Evolutionary conservation across 768 basidiomycete genomes (phyloP).

Genomic region (Kwoniella newhampshirensis): DNA sequence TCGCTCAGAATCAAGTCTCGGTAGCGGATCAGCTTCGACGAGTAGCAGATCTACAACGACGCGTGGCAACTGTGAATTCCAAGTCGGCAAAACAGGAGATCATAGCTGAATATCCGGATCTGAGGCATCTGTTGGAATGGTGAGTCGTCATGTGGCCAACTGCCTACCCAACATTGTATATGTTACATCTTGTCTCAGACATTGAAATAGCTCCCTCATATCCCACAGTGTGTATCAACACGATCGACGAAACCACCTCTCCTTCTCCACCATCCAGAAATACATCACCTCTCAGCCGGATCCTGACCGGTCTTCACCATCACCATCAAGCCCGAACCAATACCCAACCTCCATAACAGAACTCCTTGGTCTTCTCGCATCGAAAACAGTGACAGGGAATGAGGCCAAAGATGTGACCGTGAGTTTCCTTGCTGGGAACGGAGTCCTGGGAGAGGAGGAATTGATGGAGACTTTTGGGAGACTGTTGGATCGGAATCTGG

Average conservation of each 20-base stretch:
- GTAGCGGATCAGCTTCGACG: conserved; percentile 30
- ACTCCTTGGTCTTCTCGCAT: conserved; percentile 27
- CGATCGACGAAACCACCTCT: conserved; percentile 31
- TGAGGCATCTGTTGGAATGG: conserved; percentile 41
- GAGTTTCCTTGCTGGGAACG: conserved; percentile 25
- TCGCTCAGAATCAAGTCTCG: neutral
- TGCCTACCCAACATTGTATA: too few relatives aligned
- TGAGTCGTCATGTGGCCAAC: conserved; percentile 28
- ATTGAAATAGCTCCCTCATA: neutral
- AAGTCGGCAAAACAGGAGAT: conserved; percentile 36
- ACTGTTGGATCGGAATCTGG: conserved; percentile 47
- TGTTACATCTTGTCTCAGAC: too few relatives aligned
- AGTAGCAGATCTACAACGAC: conserved; percentile 28
- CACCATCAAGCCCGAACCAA: neutral
- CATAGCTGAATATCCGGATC: conserved; percentile 42
- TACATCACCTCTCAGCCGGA: conserved; percentile 7
- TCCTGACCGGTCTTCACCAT: neutral
- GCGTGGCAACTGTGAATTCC: conserved; percentile 36
- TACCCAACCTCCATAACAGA: neutral
- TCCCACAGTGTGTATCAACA: conserved; percentile 38
- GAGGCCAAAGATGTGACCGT: conserved; percentile 21
- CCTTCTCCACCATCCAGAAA: conserved; percentile 23
- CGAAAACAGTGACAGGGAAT: conserved; percentile 29
- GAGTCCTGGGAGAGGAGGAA: conserved; percentile 13
- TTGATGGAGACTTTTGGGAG: conserved; percentile 34